Evolutionary conservation across 2,329 filamentous ascomycete genomes (phyloP), one percentile per base, ranked within the genome.

Genomic region (Fusarium brevicatenulatum): DNA sequence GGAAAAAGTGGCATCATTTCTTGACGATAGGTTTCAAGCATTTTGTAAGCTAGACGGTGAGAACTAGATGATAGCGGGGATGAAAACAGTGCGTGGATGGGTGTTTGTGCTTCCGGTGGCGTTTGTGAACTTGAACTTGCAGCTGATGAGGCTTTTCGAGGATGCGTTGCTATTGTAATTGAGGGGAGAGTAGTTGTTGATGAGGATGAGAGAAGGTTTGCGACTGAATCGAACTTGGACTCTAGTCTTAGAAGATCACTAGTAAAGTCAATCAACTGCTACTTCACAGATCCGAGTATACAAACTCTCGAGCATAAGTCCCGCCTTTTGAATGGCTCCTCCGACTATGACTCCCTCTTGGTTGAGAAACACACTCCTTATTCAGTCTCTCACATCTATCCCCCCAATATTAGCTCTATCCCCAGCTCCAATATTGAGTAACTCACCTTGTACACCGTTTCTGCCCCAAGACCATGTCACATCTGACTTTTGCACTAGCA

Each of bases 151-250:
- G 12, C 6, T 5, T 50, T 39, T 34, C 32, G 18, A 16, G 55
- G 55, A 39, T 40, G 54, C 0, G 43, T 53, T 7, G 56, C 56
- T 54, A 59, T 40, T 3, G 34, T 34, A 19, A 54, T 54, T 2
- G 46, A 59, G 1, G 61, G 53, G 1, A 60, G n/a, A 6, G 44
- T 28, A 4, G 21, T 28, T 39, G 39, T 57, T 13, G 66, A 52
- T 25, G 57, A 55, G 10, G 39, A 36, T 21, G 66, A 52, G 15
- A 54, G 23, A 6, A 70, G 40, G 8, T 47, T 68, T 16, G 67
- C 47, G 28, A 65, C 60, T 15, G 67, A 70, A 28, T 69, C 65
- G 7, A 70, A 69, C 19, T 69, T 69, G 25, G 67, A 65, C 21
- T 70, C 59, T 4, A 70, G 58, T 47, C 67, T 37, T 1, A 44